Base-by-base conservation (phyloP, 1,284 basidiomycete species). In the Agroathelia rolfsii region DNA sequence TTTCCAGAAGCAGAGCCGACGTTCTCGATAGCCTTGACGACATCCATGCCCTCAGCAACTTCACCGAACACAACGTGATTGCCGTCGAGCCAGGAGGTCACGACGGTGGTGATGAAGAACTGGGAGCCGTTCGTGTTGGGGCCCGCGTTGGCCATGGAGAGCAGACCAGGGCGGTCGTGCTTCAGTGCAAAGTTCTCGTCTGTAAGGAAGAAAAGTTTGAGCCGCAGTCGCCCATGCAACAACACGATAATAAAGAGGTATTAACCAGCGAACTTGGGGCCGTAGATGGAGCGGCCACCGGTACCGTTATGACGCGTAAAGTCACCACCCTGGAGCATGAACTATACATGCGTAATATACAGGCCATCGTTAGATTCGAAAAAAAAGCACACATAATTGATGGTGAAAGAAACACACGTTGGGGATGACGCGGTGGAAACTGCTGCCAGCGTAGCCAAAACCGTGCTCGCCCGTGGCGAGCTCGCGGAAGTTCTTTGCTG, bases 241-340 rank as follows among this genome's bases (percentile, higher is more conserved):
- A 12, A 8, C 2, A 23, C 11, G 23, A 22, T 4, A 7, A 23
- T 22, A 17, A 15, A 19, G 11, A 23, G 12, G 4, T 15, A 59
- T 67, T 16, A 36, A 84, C 81, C 82, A 21, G 55, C 40, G 47
- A 84, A 88, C 46, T 77, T 81, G 40, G 75, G 67, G 11, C 93
- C 94, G 43, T 94, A 97, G 50, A 97, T 95, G 11, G 80, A 87
- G 50, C 80, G 76, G 21, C 87, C 88, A 26, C 94, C 94, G 0
- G 90, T 92, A 11, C 79, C 92, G 50, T 95, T 77, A 26, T 65
- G 59, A 6, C 53, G 52, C 13, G 77, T 82, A 52, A 85, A 82
- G 58, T 85, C 81, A 28, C 82, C 82, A 11, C 82, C 82, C 53
- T 90, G 86, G 32, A 87, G 55, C 87, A 89, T 89, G 62, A 89